Base-by-base conservation (phyloP, 1,139 yeast species). In the Diutina catenulata region DNA sequence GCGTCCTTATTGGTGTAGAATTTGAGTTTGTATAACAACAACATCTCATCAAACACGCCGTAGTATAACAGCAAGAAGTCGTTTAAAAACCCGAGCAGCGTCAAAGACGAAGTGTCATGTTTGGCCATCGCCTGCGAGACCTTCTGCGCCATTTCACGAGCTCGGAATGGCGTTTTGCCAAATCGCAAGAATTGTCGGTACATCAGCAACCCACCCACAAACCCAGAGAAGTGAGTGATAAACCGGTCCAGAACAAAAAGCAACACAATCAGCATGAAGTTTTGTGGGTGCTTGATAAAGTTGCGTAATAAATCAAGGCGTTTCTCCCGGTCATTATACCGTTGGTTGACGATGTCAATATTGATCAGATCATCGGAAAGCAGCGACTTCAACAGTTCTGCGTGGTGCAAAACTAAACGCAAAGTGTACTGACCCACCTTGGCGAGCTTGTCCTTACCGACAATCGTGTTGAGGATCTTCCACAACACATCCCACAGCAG, bases 361-460 rank as follows among this genome's bases (percentile, higher is more conserved):
- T 62, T 64, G 39, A 57, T 47, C 26, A 46, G 27, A 1, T 53
- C 58, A 47, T 64, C 67, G 41, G 68, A 59, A 38, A 65, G 50
- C 42, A 52, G 58, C 8, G 45, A 42, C 45, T 70, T 65, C 2
- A 70, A 51, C 36, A 60, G 59, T 5, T 58, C 49, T 8, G 78
- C 64, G 49, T 76, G 74, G 41, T 66, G 56, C 20, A 74, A 58
- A 23, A 78, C 51, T 23, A 80, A 53, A 42, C 80, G 66, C 38
- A 80, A 54, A 0, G 70, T 52, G 48, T 79, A 80, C 48, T 76
- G 81, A 22, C 75, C 62, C 4, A 75, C 61, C 48, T 80, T 80
- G 26, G 84, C 81, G 46, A 77, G 43, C 49, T 79, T 78, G 49
- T 80, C 91, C 52, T 80, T 80, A 26, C 88, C 88, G 2, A 73